A percentile compares a stretch with the other conserved stretches of the same genome.
Evolutionary conservation across 1,284 basidiomycete species (phyloP).

Genomic region (Apiotrichum siamense): DNA sequence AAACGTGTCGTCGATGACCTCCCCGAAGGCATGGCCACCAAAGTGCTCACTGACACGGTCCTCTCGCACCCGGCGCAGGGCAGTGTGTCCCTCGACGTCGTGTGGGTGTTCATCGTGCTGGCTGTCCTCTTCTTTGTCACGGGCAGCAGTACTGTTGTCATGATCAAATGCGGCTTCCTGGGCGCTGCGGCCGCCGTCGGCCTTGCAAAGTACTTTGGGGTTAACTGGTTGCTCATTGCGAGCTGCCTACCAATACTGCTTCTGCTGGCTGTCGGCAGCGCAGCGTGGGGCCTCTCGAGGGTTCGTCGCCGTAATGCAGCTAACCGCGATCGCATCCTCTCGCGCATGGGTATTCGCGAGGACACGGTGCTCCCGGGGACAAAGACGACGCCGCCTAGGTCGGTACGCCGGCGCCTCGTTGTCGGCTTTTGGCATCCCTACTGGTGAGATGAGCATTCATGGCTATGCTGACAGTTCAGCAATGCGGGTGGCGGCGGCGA

Average conservation of each 20-base stretch:
- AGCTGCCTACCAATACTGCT: conserved; percentile 34
- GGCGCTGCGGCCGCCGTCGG: conserved; percentile 3
- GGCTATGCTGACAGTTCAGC: conserved; percentile 49
- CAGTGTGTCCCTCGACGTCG: conserved; percentile 61
- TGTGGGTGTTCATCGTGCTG: conserved; percentile 50
- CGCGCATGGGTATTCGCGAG: conserved; percentile 30
- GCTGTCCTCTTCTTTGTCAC: conserved; percentile 30
- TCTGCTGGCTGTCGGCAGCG: conserved; percentile 21
- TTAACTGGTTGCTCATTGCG: conserved; percentile 36
- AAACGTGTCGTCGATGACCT: conserved; percentile 15
- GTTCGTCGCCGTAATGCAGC: conserved; percentile 25
- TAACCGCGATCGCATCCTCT: conserved; percentile 25
- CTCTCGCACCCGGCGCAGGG: conserved; percentile 60
- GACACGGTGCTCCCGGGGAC: conserved; percentile 30
- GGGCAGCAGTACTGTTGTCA: conserved; percentile 23
- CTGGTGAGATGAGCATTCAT: conserved; percentile 57
- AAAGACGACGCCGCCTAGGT: conserved; percentile 22
- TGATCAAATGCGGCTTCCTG: conserved; percentile 18
- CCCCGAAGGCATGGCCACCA: conserved; percentile 2
- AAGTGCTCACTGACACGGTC: conserved; percentile 32
- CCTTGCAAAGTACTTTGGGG: conserved; percentile 17
- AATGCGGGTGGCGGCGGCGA: conserved; percentile 98
- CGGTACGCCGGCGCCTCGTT: conserved; percentile 43
- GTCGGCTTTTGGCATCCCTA: conserved; percentile 94
- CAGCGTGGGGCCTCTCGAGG: conserved; percentile 14